Base-by-base conservation (phyloP, 371 early-diverging fungal genomes). In the Zychaea mexicana region DNA sequence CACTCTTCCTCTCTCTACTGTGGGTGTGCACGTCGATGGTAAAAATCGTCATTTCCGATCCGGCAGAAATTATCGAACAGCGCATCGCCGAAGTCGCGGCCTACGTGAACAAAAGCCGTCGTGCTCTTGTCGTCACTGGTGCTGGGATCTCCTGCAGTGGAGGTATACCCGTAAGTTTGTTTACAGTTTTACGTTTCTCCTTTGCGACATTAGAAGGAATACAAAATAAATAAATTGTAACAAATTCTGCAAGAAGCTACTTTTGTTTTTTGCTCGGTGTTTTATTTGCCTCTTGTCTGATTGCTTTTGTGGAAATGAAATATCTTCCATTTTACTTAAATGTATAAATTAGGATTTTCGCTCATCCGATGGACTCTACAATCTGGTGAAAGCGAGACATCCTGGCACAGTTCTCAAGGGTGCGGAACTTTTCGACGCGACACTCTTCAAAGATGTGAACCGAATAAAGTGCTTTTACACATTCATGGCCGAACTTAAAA, bases 381-480 rank as follows among this genome's bases (percentile, higher is more conserved):
- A 84, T 57, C 77, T 95, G 26, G 94, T 99, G 49, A 95, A 96
- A 69, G 77, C 82, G 57, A 79, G 88, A 64, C 88, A 89, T 76
- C 93, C 96, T 9, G 73, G 78, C 17, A 78, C 79, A 2, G 88
- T 96, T 32, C 70, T 94, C 26, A 86, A 85, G 42, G 99, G 99
- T 28, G 83, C 91, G 68, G 97, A 99, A 70, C 76, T 99, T 26
- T 99, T 99, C 81, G 98, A 98, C 75, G 97, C 97, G 52, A 83
- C 85, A 12, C 85, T 97, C 19, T 95, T 97, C 70, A 81, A 88
- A 36, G 89, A 90, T 39, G 85, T 85, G 33, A 76, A 81, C 33
- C 85, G 92, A 6, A 92, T 95, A 17, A 71, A 78, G 36, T 85
- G 95, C 27, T 99, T 99, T 77, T 92, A 97, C 74, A 83, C 87